These are phyloP conservation scores for Trichophaea hybrida DNA, from an alignment of 2,329 filamentous ascomycete genomes.

Conservation along the genomic window DNA sequence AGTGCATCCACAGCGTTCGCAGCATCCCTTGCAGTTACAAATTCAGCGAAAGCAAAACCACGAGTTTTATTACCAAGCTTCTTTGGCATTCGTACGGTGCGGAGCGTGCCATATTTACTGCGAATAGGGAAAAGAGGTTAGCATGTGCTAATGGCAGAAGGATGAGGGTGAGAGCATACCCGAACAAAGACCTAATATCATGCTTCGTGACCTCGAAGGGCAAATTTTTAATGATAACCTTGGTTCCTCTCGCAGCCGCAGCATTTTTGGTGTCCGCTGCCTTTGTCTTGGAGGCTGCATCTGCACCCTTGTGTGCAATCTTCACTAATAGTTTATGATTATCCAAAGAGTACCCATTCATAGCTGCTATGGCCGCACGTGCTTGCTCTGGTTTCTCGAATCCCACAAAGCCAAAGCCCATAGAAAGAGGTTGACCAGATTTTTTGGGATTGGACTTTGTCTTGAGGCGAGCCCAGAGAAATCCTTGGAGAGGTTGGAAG, in stretches of 20 bases:
- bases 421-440: conserved; percentile 73
- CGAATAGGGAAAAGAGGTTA: conserved; percentile 3
- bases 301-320: conserved; percentile 70
- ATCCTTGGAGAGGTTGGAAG: conserved; percentile 72
- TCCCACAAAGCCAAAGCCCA: conserved; percentile 94
- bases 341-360: conserved; percentile 81
- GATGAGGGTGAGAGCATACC: conserved; percentile 6
- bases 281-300: conserved; percentile 78
- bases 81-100: conserved; percentile 83
- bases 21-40: conserved; percentile 80
- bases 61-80: conserved; percentile 81
- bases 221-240: conserved; percentile 96
- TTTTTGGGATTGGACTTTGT: conserved; percentile 88
- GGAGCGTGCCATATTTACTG: conserved; percentile 77
- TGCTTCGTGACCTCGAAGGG: conserved; percentile 92
- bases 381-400: conserved; percentile 68
- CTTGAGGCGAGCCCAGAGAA: conserved; percentile 78
- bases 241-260: conserved; percentile 41
- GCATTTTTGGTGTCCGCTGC: conserved; percentile 47
- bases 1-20: conserved; percentile 81
- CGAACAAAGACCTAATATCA: conserved; percentile 69
- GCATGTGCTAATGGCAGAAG: not conserved
- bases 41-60: conserved; percentile 95
- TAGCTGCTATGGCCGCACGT: conserved; percentile 62
- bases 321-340: conserved; percentile 74